A percentile compares a stretch with the other conserved stretches of the same genome.
These are phyloP conservation scores for Pyrus pyrifolia DNA, from an alignment of 306 rosid genomes.

Conservation along the genomic window DNA sequence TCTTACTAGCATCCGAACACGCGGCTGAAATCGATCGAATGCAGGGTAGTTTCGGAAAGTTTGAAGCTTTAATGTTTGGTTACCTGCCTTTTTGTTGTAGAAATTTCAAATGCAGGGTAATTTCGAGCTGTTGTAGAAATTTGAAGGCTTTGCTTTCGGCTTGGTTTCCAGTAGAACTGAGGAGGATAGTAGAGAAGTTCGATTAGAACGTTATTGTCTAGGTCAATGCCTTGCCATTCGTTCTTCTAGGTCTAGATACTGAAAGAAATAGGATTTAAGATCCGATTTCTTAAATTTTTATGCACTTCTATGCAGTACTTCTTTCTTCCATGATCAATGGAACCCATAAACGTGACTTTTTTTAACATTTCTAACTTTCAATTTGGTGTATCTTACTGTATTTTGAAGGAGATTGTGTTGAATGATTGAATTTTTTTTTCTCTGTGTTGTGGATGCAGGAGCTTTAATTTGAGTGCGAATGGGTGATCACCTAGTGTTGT, in stretches of 20 bases:
- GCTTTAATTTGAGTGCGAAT: conserved; percentile 23
- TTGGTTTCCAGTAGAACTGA: not conserved
- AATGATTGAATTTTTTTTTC: not conserved
- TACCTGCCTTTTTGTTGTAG: not conserved
- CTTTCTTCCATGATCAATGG: not conserved
- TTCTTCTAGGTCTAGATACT: not conserved
- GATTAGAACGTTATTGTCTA: not conserved
- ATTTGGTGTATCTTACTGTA: not conserved
- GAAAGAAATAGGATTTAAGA: not conserved
- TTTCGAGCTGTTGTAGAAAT: not conserved
- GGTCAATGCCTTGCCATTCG: not conserved
- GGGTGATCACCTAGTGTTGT: conserved; percentile 39
- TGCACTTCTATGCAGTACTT: not conserved
- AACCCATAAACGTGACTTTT: not conserved
- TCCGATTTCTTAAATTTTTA: not conserved
- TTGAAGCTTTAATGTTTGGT: not conserved
- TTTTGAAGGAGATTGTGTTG: not conserved
- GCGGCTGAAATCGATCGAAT: not conserved
- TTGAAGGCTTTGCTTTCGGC: not conserved
- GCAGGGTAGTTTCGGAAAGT: not conserved
- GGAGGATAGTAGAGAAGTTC: not conserved
- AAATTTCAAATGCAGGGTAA: too few relatives aligned
- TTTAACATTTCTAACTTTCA: not conserved
- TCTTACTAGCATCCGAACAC: not conserved
- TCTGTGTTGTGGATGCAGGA: conserved; percentile 3